Evolutionary conservation across 2,329 filamentous ascomycete genomes (phyloP).

Genomic region (Colletotrichum lupini): DNA sequence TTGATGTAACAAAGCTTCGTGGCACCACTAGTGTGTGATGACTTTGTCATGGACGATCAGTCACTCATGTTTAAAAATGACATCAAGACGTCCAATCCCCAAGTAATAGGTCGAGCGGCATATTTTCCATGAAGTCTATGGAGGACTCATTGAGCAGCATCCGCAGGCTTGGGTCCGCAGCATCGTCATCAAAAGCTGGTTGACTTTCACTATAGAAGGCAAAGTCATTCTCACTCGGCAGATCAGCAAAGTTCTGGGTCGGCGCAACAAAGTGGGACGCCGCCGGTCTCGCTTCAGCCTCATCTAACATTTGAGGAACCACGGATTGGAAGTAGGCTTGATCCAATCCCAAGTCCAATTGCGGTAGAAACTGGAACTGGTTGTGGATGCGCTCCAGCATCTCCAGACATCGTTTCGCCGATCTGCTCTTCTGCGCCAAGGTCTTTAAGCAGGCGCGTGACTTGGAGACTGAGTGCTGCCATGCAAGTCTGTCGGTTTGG

Average conservation of each 20-base stretch:
- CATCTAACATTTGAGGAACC: neutral
- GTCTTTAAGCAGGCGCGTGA: neutral
- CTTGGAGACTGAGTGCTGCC: slow-evolving; percentile 23
- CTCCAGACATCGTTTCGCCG: slow-evolving; percentile 2
- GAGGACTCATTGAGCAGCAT: slow-evolving; percentile 11
- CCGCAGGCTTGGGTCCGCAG: neutral
- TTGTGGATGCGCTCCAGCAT: slow-evolving; percentile 21
- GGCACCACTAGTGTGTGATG: too few relatives aligned
- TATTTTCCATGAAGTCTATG: slow-evolving; percentile 18
- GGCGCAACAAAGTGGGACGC: neutral
- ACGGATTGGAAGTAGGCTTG: neutral
- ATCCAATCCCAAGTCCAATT: neutral
- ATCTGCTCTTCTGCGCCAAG: slow-evolving; percentile 13
- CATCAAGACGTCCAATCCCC: slow-evolving; percentile 1
- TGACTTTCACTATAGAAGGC: slow-evolving; percentile 8
- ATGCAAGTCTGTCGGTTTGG: slow-evolving; percentile 3
- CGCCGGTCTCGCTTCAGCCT: neutral
- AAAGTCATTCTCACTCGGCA: slow-evolving; percentile 21
- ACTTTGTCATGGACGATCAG: neutral
- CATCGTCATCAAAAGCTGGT: neutral
- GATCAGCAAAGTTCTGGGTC: neutral
- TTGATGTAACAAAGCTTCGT: neutral
- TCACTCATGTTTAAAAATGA: neutral
- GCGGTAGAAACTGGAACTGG: slow-evolving; percentile 12
- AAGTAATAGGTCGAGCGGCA: neutral